phyloP scores from a whole-genome alignment of 768 basidiomycete genomes.

The Podaxis sp. region DNA sequence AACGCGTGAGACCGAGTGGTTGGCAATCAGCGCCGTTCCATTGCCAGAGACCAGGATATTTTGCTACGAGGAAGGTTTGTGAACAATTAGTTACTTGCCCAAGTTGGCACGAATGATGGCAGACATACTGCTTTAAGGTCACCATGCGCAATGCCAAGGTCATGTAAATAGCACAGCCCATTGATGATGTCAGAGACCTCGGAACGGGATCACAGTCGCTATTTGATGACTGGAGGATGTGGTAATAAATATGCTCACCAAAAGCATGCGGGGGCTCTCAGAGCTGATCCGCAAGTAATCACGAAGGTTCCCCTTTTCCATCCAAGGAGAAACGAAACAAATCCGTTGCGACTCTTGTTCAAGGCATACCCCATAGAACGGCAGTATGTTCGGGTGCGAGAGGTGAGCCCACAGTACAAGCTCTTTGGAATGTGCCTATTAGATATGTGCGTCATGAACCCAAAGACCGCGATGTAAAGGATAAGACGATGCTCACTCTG shows the following conservation, averaged over 20 bases:
- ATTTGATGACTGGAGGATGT: neutral
- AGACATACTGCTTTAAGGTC: constrained; percentile 5
- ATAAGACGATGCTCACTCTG: no score
- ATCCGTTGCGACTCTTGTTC: constrained; percentile 1
- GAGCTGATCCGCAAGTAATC: constrained; percentile 17
- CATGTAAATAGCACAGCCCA: neutral
- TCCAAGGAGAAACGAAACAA: constrained; percentile 24
- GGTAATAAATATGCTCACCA: constrained; percentile 8
- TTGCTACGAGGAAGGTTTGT: neutral
- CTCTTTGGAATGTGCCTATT: constrained; percentile 19
- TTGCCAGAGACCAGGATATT: neutral
- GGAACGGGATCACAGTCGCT: no score
- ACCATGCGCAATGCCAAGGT: neutral
- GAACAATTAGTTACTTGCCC: no score
- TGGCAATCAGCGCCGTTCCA: neutral
- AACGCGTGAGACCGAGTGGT: neutral
- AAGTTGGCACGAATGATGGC: no score
- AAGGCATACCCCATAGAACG: constrained; percentile 31
- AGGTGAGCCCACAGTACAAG: constrained; percentile 35
- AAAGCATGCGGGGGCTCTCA: constrained; percentile 9
- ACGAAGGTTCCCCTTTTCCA: constrained; percentile 20
- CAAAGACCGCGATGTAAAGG: no score
- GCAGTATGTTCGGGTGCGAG: constrained; percentile 33
- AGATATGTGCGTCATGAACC: no score
- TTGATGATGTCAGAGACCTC: neutral